phyloP scores from a whole-genome alignment of 2,329 filamentous ascomycete species.

The Fusarium palustre region DNA sequence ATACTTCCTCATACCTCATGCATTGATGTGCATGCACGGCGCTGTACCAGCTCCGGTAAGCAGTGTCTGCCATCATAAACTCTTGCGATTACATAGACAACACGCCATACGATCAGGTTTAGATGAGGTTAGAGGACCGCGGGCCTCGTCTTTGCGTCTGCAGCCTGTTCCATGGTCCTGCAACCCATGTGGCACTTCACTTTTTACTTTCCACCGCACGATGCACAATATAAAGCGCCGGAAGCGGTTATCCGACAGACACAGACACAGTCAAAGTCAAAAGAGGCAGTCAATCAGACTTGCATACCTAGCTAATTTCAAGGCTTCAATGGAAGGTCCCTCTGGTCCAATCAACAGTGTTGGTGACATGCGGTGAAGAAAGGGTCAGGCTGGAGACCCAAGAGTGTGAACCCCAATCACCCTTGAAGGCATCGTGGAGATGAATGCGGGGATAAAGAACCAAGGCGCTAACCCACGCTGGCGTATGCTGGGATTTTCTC shows the following conservation, averaged over 20 bases:
- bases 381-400: constrained; percentile 17
- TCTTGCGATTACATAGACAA: constrained; percentile 5
- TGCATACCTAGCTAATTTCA: constrained; percentile 30
- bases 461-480: constrained; percentile 23
- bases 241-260: constrained; percentile 9
- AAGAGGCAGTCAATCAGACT: constrained; percentile 35
- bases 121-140: neutral
- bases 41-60: constrained; percentile 9
- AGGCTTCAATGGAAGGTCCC: constrained; percentile 26
- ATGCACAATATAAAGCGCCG: constrained; percentile 27
- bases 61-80: neutral
- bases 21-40: constrained; percentile 25
- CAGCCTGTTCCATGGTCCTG: constrained; percentile 16
- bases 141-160: neutral
- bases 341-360: constrained; percentile 9
- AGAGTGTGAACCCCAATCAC: constrained; percentile 33
- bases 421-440: constrained; percentile 38
- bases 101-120: constrained; percentile 3
- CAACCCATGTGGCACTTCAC: constrained; percentile 20
- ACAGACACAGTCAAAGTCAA: constrained; percentile 3
- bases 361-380: constrained; percentile 46
- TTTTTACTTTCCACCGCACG: constrained; percentile 21
- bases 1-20: constrained; percentile 19
- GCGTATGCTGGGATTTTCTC: constrained; percentile 35
- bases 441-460: constrained; percentile 42